A percentile compares a stretch with the other conserved stretches of the same genome.
These are phyloP conservation scores for Poteriospumella lacustris DNA, from an alignment of 108 stramenopile species.

Conservation along the genomic window DNA sequence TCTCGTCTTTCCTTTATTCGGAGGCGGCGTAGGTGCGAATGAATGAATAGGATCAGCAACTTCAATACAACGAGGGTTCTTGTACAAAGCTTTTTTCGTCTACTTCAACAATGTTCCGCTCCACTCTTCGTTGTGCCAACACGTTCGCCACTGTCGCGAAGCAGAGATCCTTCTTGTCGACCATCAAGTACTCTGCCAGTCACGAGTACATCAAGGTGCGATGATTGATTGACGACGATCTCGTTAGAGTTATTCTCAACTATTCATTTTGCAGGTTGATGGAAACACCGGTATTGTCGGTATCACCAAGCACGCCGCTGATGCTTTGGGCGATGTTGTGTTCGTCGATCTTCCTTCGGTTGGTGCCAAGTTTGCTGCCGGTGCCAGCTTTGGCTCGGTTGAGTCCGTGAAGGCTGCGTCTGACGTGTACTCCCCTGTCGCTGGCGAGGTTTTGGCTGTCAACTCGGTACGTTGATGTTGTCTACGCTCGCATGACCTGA, in stretches of 20 bases:
- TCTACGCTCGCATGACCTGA: too few relatives aligned
- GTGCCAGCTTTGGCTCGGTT: constrained; percentile 77
- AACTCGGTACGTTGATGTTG: constrained; percentile 60
- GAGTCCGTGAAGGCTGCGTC: constrained; percentile 99
- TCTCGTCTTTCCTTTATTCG: too few relatives aligned
- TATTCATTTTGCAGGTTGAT: constrained; percentile 52
- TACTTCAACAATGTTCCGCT: too few relatives aligned
- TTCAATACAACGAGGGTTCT: too few relatives aligned
- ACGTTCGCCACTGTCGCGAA: not conserved
- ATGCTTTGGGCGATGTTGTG: constrained; percentile 93
- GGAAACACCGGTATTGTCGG: constrained; percentile 83
- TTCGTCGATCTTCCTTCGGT: constrained; percentile 90
- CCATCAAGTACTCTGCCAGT: constrained; percentile 28
- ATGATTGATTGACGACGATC: not conserved
- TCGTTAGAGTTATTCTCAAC: not conserved
- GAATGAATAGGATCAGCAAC: too few relatives aligned
- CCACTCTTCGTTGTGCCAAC: not conserved
- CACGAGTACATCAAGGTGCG: constrained; percentile 76
- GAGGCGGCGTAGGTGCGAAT: too few relatives aligned
- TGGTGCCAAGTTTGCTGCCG: constrained; percentile 70
- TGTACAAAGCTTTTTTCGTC: too few relatives aligned
- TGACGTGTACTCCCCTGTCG: constrained; percentile 83
- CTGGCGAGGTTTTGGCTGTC: constrained; percentile 70
- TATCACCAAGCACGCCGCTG: constrained; percentile 89
- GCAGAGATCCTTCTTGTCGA: constrained; percentile 1